Base-by-base conservation (phyloP, 495 filamentous ascomycete genomes). In the Paragyromitra xinjiangensis region DNA sequence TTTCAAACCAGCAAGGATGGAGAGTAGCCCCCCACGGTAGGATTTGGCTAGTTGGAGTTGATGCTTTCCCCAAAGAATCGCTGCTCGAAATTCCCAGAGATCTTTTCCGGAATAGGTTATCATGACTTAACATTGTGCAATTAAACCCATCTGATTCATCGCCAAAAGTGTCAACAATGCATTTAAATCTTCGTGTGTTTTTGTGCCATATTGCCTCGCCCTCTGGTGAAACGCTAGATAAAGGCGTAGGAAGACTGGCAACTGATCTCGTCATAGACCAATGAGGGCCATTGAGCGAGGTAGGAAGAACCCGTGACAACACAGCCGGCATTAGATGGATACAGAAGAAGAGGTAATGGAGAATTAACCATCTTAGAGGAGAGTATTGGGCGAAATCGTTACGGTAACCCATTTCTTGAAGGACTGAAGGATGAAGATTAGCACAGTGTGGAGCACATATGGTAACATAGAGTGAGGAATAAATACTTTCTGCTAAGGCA, bases 1-100 rank as follows among this genome's bases (percentile, higher is more conserved):
- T 44, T 37, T 72, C 40, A 29, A 73, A 19, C 11, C 59, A 64
- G 24, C 73, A 76, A 5, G 67, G 73, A 22, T 73, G 56, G 7
- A 76, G 58, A 42, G 19, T 56, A 4, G 40, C 24, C 5, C 50
- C 26, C 12, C 26, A 24, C 12, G 37, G 4, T 16, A 14, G 26
- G 5, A 11, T 9, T 44, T 50, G 39, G 3, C 9, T 9, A 9
- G 11, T 9, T 6, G 22, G 24, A 11, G 12, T n/a, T 6, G 19
- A 29, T 4, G 11, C 3, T 26, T 48, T 14, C 12, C 58, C 24
- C 29, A n/a, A 12, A 40, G 62, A 26, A 19, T 65, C 39, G 16
- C 22, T 22, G 14, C 50, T 59, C 11, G 39, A 2, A 14, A 22
- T 16, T n/a, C 2, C 29, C 6, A 39, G 3, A 12, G 73, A 72